These are phyloP conservation scores for Podaxis mareebaensis DNA, from an alignment of 768 basidiomycete species.

Conservation along the genomic window DNA sequence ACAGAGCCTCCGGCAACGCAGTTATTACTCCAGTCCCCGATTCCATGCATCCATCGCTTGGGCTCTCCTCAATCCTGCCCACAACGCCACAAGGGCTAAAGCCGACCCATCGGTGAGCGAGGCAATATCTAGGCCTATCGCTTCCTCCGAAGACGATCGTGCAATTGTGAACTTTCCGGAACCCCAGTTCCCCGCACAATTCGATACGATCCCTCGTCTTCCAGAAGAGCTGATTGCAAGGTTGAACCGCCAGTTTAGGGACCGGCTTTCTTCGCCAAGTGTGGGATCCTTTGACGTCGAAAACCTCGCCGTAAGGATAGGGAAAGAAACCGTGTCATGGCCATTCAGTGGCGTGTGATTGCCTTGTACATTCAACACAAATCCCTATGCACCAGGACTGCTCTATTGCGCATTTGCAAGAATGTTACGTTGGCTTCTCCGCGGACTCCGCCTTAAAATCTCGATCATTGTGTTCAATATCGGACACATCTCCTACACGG, in stretches of 20 bases:
- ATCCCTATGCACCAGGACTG: neutral
- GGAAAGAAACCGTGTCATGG: slow-evolving; percentile 62
- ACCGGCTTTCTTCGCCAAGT: slow-evolving; percentile 38
- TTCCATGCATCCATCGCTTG: slow-evolving; percentile 93
- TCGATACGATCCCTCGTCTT: slow-evolving; percentile 52
- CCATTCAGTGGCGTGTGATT: slow-evolving; percentile 29
- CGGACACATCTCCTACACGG: neutral
- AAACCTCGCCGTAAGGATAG: slow-evolving; percentile 65
- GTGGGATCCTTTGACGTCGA: slow-evolving; percentile 54
- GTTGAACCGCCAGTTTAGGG: slow-evolving; percentile 52
- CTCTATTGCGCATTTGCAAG: neutral
- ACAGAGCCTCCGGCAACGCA: slow-evolving; percentile 63
- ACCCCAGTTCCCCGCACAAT: slow-evolving; percentile 25
- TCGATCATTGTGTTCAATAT: neutral
- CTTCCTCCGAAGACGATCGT: slow-evolving; percentile 17
- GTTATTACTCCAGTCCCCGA: slow-evolving; percentile 77
- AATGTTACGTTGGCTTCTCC: slow-evolving; percentile 6
- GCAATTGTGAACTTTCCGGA: slow-evolving; percentile 18
- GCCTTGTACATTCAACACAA: slow-evolving; percentile 8
- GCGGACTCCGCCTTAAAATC: slow-evolving; percentile 1
- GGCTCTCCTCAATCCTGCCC: slow-evolving; percentile 58
- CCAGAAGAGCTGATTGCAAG: slow-evolving; percentile 45
- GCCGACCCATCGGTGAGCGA: slow-evolving; percentile 18
- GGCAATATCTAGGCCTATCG: slow-evolving; percentile 19
- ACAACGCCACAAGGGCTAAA: slow-evolving; percentile 3